These are phyloP conservation scores for Apophysomyces sp. DNA, from an alignment of 371 early-diverging fungal species.

Conservation along the genomic window DNA sequence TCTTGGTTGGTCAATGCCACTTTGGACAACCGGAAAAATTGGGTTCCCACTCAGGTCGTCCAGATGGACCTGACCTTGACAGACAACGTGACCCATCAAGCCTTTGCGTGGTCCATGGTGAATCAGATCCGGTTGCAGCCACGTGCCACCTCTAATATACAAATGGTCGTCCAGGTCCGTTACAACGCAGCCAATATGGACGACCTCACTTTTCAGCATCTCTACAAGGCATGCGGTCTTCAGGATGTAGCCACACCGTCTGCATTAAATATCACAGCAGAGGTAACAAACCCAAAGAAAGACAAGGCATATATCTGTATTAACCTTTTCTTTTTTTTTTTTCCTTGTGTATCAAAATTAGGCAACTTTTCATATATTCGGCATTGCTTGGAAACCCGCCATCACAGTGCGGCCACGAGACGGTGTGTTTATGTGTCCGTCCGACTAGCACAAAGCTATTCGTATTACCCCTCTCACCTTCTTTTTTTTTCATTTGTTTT, in stretches of 20 bases:
- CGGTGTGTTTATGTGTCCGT: not conserved
- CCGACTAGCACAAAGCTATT: not conserved
- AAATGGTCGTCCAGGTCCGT: slow-evolving; percentile 12
- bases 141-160: slow-evolving; percentile 1
- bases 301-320: too few relatives aligned
- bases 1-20: slow-evolving; percentile 16
- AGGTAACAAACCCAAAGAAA: slow-evolving; percentile 4
- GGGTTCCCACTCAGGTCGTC: slow-evolving; percentile 6
- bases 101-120: slow-evolving; percentile 8
- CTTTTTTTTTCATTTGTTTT: too few relatives aligned
- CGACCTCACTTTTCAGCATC: slow-evolving; percentile 14
- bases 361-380: slow-evolving; percentile 34
- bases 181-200: not conserved
- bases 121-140: slow-evolving; percentile 4
- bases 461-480: not conserved
- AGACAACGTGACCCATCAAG: slow-evolving; percentile 13
- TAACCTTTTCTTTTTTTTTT: not conserved
- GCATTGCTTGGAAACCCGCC: slow-evolving; percentile 36
- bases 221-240: slow-evolving; percentile 16
- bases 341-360: slow-evolving; percentile 9
- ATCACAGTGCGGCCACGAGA: not conserved
- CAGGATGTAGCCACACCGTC: slow-evolving; percentile 13
- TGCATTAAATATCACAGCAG: slow-evolving; percentile 23
- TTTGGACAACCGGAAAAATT: slow-evolving; percentile 13
- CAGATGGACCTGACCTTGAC: slow-evolving; percentile 12